Conservation (phyloP, 257 asterid species). For the Paulownia fortunei region DNA sequence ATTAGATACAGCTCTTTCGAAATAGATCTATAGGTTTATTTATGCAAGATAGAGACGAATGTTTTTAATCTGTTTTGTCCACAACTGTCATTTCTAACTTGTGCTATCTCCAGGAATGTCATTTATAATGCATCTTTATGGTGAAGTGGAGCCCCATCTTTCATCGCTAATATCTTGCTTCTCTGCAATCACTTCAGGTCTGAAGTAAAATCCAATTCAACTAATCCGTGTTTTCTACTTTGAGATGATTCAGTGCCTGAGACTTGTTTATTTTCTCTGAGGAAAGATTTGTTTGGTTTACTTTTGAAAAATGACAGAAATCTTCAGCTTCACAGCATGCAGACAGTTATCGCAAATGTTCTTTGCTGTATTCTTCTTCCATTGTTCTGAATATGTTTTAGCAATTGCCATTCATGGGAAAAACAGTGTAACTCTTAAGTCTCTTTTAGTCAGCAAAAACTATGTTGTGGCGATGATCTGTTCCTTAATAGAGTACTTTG, state of each 20-base stretch:
- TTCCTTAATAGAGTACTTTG: slow-evolving; percentile 70
- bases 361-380: slow-evolving; percentile 70
- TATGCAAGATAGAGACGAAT: background rate
- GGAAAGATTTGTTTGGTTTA: slow-evolving; percentile 33
- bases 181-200: slow-evolving; percentile 57
- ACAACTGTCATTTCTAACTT: slow-evolving; percentile 16
- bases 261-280: slow-evolving; percentile 32
- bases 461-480: slow-evolving; percentile 71
- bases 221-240: slow-evolving; percentile 24
- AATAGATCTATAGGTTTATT: background rate
- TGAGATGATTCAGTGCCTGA: slow-evolving; percentile 34
- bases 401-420: slow-evolving; percentile 74
- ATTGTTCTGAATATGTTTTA: slow-evolving; percentile 70
- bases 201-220: slow-evolving; percentile 32
- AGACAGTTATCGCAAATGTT: slow-evolving; percentile 73
- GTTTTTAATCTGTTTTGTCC: background rate
- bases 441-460: slow-evolving; percentile 81
- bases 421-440: slow-evolving; percentile 56
- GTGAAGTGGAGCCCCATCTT: slow-evolving; percentile 42
- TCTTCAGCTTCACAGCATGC: slow-evolving; percentile 62
- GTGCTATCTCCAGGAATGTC: slow-evolving; percentile 52
- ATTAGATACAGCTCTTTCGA: background rate
- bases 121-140: slow-evolving; percentile 38
- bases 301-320: slow-evolving; percentile 65
- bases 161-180: slow-evolving; percentile 39